Base-by-base conservation (phyloP, 176 grass and related monocot genomes). In the Eragrostis nindensis region DNA sequence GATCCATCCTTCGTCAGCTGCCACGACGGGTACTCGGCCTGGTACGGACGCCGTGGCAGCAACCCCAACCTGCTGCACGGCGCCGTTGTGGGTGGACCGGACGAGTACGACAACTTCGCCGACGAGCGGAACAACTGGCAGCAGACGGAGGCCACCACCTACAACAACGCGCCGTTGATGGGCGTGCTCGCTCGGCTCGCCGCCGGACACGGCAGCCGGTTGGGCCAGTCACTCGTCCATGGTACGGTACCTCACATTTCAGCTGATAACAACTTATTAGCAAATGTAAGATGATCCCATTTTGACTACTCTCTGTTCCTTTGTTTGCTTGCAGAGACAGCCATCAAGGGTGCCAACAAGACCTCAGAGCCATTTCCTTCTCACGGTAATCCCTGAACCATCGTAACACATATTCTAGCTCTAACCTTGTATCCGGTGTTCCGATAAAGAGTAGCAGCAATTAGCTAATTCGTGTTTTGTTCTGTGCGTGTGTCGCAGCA, bases 31-130 rank as follows among this genome's bases (percentile, higher is more conserved):
- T 94, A 87, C 69, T 25, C 12, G 2, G 87, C 1, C 48, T 98
- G 95, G 95, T 98, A 87, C 6, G 41, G 25, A 30, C 85, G 92
- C 11, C 66, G 25, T 22, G 67, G 25, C 5, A 78, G 86, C 64
- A 89, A 98, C 85, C 95, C 90, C 9, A 98, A 94, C 85, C 77
- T 98, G 57, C 86, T 98, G 21, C 90, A 79, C 39, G 95, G 95
- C 57, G 95, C 95, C 75, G 73, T 81, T 3, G 95, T 98, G 3
- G 95, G 95, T 6, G 95, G 95, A 0, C 95, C 92, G 0, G 89
- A 92, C 17, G 84, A 78, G 71, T 43, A 87, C 42, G 95, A 98
- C 36, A 62, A 89, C 47, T 98, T 98, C 32, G 86, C 83, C 8
- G 95, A 98, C 52, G 81, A 92, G 47, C 92, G 95, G 64, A 80